Evolutionary conservation across 345 rosid genomes (phyloP), one percentile per base, ranked within the genome.

Genomic region (Rhizophora apiculata): DNA sequence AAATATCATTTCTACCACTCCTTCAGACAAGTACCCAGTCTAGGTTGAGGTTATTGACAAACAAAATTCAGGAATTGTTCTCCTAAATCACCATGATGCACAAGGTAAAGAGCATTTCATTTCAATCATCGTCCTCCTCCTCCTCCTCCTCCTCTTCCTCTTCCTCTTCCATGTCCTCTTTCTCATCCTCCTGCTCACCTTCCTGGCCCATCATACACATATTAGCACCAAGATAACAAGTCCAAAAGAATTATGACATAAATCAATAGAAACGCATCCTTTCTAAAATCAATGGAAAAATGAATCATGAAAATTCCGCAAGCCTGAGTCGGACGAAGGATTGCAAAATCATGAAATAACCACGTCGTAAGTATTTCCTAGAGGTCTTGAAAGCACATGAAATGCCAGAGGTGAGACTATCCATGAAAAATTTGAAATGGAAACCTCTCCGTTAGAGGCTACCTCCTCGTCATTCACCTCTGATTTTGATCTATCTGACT

Each of bases 81-180:
- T 55, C 59, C 59, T n/a, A 55, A 55, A 55, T 55, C 29, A 49
- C 34, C 54, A 30, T 66, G 11, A 2, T 6, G 49, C 15, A 43
- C 5, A 15, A 16, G 65, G 74, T 48, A 69, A 78, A 62, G 10
- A 78, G 43, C 71, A 18, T 24, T 53, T 34, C 10, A 20, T 26
- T 53, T 63, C 52, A 63, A 8, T 70, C 63, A 27, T 53, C 68
- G 1, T 54, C 74, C 0, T 63, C 74, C 0, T 62, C 68, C 0
- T 76, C 85, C 0, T 70, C 85, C 0, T 67, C 84, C 0, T 72
- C 87, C 5, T 76, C 87, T 3, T 76, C 84, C 39, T 69, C 82
- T 21, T 73, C 88, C 36, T 63, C 80, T 71, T 78, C 86, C 59
- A 83, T 86, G 20, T 69, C 63, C n/a, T 29, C 73, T 63, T 68